Evolutionary conservation across 2,329 filamentous ascomycete species (phyloP).

Genomic region (Chaetomium strumarium): DNA sequence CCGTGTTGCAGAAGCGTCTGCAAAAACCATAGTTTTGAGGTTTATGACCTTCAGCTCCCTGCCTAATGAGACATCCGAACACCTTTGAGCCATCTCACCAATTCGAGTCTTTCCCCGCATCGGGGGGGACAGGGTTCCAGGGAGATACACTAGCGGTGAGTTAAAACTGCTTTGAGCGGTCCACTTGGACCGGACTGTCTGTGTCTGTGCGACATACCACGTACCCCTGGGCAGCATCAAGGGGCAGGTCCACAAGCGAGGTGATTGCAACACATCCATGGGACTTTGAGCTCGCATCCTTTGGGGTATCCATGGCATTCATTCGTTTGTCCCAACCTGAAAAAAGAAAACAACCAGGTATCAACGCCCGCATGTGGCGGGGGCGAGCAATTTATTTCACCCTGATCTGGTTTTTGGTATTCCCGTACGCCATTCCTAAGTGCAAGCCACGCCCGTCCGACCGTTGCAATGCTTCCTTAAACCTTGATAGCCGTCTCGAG

Average conservation of each 20-base stretch:
- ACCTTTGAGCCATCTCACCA: neutral
- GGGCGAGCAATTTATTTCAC: slow-evolving; percentile 27
- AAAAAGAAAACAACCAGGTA: slow-evolving; percentile 16
- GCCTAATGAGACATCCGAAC: neutral
- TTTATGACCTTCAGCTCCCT: neutral
- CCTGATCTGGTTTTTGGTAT: slow-evolving; percentile 32
- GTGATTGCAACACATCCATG: slow-evolving; percentile 8
- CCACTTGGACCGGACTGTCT: neutral
- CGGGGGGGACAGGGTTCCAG: neutral
- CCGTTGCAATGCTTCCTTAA: slow-evolving; percentile 47
- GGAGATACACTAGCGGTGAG: too few species aligned
- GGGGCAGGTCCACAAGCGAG: neutral
- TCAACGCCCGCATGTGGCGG: slow-evolving; percentile 21
- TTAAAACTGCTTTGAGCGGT: too few species aligned
- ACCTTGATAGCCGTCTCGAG: slow-evolving; percentile 95
- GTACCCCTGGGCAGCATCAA: neutral
- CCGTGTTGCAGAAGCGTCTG: slow-evolving; percentile 20
- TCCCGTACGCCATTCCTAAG: slow-evolving; percentile 32
- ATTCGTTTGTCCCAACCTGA: slow-evolving; percentile 19
- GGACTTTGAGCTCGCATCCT: slow-evolving; percentile 9
- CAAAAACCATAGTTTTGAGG: neutral
- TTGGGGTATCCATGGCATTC: slow-evolving; percentile 20
- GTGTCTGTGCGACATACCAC: neutral
- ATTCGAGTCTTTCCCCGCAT: neutral
- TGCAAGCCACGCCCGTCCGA: slow-evolving; percentile 26